Evolutionary conservation across 805 yeast species (phyloP), one percentile per base, ranked within the genome.

Genomic region (Myxozyma sirexii): DNA sequence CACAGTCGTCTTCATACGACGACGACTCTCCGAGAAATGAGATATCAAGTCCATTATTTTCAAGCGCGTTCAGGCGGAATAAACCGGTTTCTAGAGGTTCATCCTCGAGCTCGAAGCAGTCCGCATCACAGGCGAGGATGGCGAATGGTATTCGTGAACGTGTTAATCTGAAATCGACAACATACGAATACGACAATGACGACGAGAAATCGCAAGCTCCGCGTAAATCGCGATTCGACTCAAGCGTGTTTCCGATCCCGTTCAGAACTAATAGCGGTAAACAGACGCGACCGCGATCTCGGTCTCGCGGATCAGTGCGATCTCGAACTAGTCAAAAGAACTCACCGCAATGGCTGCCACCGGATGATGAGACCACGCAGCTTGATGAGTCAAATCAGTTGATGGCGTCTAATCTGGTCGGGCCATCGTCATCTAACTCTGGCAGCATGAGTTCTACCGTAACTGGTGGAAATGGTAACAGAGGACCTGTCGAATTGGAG

Each of bases 401-500:
- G 29, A 48, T 48, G 52, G 52, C 43, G 3, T 48, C 52, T 4
- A 48, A 33, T 37, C 23, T 48, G 21, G 52, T 48, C 10, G 52
- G 52, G 23, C 23, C 43, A 6, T 48, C 50, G 15, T 15, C 52
- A 3, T 48, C 52, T 2, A 37, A 10, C n/a, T 15, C 52, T 13
- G 38, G 17, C 7, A 15, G 37, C 17, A 3, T 17, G 31, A n/a
- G 31, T 35, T 21, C 21, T 26, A 31, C 23, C 13, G 54, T 39
- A 4, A 35, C 24, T 27, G 27, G 54, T 24, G 45, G 54, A 38
- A 24, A 43, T 23, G 56, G 41, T 27, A 50, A 50, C 23, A 29
- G 38, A 12, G 75, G 69, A 1, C 82, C 83, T 0, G 76, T 81
- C 37, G 84, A 81, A 63, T 71, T 81, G 68, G 80, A 78, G 24